Evolutionary conservation across 1,284 basidiomycete genomes (phyloP).

Genomic region (Ustilago vetiveriae): DNA sequence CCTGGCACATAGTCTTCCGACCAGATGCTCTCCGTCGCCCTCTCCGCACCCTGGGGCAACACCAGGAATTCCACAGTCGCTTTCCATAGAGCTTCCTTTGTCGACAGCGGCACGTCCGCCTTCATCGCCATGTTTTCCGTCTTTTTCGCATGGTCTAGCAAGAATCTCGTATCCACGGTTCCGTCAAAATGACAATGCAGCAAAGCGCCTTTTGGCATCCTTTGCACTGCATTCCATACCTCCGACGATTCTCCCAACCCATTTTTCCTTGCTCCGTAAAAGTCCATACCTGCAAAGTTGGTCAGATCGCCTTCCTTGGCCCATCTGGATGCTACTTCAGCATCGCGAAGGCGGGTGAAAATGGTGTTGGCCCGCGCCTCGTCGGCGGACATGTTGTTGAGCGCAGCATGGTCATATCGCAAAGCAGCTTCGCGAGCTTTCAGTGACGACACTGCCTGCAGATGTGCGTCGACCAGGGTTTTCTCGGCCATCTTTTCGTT

Average conservation of each 20-base stretch:
- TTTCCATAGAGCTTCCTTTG: constrained; percentile 25
- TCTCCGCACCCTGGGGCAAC: constrained; percentile 13
- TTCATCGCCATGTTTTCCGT: constrained; percentile 46
- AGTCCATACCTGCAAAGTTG: constrained; percentile 42
- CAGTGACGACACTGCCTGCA: constrained; percentile 16
- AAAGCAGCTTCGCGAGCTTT: constrained; percentile 26
- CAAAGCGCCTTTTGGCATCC: constrained; percentile 55
- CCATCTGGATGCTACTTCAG: constrained; percentile 28
- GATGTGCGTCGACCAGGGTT: constrained; percentile 9
- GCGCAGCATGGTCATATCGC: constrained; percentile 44
- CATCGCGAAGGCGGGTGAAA: constrained; percentile 20
- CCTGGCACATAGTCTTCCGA: constrained; percentile 32
- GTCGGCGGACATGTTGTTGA: constrained; percentile 14
- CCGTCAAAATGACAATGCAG: constrained; percentile 61
- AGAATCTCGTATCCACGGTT: constrained; percentile 49
- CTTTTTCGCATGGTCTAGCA: constrained; percentile 29
- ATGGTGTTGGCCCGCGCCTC: constrained; percentile 28
- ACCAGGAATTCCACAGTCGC: constrained; percentile 42
- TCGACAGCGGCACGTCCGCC: constrained; percentile 29
- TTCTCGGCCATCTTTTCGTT: constrained; percentile 1
- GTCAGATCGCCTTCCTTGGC: constrained; percentile 33
- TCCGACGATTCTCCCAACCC: constrained; percentile 24
- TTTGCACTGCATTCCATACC: constrained; percentile 23
- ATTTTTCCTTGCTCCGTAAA: constrained; percentile 30
- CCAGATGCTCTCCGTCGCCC: constrained; percentile 28